These are phyloP conservation scores for Rhodocollybia butyracea DNA, from an alignment of 768 basidiomycete species.

Conservation along the genomic window DNA sequence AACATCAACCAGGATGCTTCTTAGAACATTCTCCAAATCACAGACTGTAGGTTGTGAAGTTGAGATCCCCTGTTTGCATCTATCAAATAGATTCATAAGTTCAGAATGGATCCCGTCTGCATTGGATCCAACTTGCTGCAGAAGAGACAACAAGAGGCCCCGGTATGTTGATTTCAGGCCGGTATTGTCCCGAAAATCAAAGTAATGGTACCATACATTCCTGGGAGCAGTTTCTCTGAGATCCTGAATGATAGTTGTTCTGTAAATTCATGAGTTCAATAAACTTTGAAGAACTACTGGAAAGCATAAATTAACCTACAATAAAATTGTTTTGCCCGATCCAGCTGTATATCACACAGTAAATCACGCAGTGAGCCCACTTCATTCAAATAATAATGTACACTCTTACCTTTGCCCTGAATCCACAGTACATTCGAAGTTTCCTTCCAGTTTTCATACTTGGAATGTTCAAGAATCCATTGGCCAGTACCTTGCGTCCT, in stretches of 20 bases:
- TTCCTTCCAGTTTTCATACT: background rate
- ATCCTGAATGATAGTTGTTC: background rate
- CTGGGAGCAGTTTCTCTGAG: background rate
- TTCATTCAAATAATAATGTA: too few species aligned
- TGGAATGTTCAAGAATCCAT: background rate
- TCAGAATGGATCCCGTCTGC: background rate
- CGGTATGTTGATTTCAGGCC: background rate
- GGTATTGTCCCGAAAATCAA: too few species aligned
- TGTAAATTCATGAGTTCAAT: background rate
- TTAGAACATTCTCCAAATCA: background rate
- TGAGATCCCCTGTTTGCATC: too few species aligned
- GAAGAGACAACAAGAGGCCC: background rate
- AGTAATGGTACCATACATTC: background rate
- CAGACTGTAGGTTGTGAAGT: background rate
- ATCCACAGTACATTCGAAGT: background rate
- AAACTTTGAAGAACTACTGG: too few species aligned
- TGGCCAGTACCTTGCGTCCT: background rate
- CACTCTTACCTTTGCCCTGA: background rate
- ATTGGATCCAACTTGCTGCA: background rate
- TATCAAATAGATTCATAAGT: background rate
- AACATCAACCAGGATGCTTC: background rate
- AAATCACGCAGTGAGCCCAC: background rate
- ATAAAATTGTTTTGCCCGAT: background rate
- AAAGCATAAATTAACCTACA: too few species aligned
- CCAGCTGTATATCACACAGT: background rate